These are phyloP conservation scores for Tetrahymena malaccensis DNA, from an alignment of 73 alveolate genomes.

Conservation along the genomic window DNA sequence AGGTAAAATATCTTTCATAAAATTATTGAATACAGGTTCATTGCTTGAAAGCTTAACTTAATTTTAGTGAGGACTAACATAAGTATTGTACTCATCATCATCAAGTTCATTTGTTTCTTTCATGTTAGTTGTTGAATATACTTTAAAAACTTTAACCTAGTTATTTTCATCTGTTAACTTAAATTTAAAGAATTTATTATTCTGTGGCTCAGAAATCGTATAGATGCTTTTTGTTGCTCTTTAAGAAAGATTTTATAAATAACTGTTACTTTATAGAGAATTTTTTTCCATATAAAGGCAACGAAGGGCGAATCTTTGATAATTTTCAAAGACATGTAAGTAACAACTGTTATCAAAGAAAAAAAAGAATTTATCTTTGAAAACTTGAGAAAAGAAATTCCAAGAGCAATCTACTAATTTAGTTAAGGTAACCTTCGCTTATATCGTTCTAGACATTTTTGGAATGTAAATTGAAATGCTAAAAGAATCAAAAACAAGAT, in stretches of 20 bases:
- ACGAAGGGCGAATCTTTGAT: neutral
- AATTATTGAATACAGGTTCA: neutral
- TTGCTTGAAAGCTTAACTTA: neutral
- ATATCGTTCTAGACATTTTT: neutral
- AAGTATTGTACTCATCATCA: neutral
- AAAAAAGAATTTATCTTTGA: neutral
- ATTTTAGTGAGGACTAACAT: neutral
- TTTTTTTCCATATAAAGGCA: neutral
- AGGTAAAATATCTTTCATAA: neutral
- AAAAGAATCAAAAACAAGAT: neutral
- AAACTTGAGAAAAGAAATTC: neutral
- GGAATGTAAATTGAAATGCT: neutral
- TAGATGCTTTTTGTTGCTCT: neutral
- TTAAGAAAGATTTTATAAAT: no score
- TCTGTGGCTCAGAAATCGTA: neutral
- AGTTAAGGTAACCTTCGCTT: neutral
- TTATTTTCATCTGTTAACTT: neutral
- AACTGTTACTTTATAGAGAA: neutral
- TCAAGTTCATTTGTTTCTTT: neutral
- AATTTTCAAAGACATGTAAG: neutral
- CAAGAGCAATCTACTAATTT: neutral
- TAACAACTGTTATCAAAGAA: neutral
- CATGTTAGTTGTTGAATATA: neutral
- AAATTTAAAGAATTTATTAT: neutral
- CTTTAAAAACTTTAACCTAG: neutral